A percentile compares a stretch with the other conserved stretches of the same genome.
phyloP scores from a whole-genome alignment of 352 stramenopile species.

The Phytophthora meadii region DNA sequence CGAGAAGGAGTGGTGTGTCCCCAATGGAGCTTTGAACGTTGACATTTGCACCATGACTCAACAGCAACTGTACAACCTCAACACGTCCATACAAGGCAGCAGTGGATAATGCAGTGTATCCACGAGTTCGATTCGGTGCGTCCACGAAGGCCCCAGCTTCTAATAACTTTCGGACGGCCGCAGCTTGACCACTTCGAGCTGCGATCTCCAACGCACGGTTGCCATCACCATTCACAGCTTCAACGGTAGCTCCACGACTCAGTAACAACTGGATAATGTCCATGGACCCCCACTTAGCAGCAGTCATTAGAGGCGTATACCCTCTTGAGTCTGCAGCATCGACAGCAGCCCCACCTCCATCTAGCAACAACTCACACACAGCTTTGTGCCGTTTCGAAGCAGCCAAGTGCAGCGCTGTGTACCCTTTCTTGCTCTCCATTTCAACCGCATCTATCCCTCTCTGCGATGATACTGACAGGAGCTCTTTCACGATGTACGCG shows the following conservation, averaged over 20 bases:
- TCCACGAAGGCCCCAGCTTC: constrained; percentile 31
- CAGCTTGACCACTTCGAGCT: constrained; percentile 25
- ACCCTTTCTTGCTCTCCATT: constrained; percentile 25
- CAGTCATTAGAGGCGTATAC: constrained; percentile 37
- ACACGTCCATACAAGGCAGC: constrained; percentile 25
- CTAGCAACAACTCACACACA: constrained; percentile 33
- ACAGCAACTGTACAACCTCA: constrained; percentile 28
- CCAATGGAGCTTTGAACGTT: constrained; percentile 31
- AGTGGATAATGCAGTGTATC: constrained; percentile 35
- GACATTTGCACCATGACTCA: constrained; percentile 25
- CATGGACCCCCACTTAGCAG: constrained; percentile 27
- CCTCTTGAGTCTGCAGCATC: constrained; percentile 30
- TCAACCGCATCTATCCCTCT: constrained; percentile 21
- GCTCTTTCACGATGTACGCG: constrained; percentile 29
- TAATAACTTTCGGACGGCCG: constrained; percentile 26
- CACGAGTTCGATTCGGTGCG: constrained; percentile 33
- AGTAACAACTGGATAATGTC: constrained; percentile 29
- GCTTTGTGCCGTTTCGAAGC: constrained; percentile 22
- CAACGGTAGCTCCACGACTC: constrained; percentile 27
- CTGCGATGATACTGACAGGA: constrained; percentile 21
- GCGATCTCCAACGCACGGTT: constrained; percentile 37
- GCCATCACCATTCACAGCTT: constrained; percentile 31
- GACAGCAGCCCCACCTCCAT: constrained; percentile 27
- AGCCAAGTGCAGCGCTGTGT: constrained; percentile 31
- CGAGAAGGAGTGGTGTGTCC: constrained; percentile 33